These are phyloP conservation scores for Ulvella scutata DNA, from an alignment of 139 green algal species.

Conservation along the genomic window DNA sequence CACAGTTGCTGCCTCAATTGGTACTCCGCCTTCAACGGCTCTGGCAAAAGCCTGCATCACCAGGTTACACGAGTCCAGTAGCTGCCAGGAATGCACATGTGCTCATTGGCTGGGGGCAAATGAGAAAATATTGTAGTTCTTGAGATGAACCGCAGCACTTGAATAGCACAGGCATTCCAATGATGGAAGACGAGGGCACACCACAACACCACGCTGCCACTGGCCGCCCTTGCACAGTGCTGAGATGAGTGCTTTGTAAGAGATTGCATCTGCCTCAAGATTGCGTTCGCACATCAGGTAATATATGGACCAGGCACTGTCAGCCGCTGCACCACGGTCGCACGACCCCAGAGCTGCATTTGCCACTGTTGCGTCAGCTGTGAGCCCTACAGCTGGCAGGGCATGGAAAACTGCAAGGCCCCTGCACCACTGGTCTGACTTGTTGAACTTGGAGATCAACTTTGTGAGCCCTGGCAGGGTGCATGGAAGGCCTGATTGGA, in stretches of 20 bases:
- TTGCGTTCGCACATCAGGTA: background rate
- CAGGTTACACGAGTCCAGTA: background rate
- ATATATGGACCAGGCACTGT: background rate
- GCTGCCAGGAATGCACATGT: background rate
- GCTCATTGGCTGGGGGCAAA: background rate
- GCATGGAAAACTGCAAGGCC: background rate
- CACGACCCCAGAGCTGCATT: background rate
- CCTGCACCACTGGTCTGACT: background rate
- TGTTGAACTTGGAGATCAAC: conserved; percentile 2
- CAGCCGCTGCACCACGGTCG: background rate
- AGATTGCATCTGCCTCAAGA: background rate
- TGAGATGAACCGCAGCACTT: background rate
- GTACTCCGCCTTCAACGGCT: background rate
- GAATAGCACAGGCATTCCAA: background rate
- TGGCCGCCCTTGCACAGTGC: background rate
- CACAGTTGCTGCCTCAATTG: background rate
- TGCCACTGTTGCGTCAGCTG: background rate
- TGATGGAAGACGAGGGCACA: background rate
- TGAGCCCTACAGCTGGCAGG: background rate
- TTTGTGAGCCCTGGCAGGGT: background rate
- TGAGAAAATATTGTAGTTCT: background rate
- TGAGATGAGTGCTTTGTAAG: background rate
- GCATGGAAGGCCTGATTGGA: background rate
- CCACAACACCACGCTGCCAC: background rate
- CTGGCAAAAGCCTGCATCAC: background rate